Evolutionary conservation across 1,284 basidiomycete species (phyloP), one percentile per base, ranked within the genome.

Genomic region (Abortiporus biennis): DNA sequence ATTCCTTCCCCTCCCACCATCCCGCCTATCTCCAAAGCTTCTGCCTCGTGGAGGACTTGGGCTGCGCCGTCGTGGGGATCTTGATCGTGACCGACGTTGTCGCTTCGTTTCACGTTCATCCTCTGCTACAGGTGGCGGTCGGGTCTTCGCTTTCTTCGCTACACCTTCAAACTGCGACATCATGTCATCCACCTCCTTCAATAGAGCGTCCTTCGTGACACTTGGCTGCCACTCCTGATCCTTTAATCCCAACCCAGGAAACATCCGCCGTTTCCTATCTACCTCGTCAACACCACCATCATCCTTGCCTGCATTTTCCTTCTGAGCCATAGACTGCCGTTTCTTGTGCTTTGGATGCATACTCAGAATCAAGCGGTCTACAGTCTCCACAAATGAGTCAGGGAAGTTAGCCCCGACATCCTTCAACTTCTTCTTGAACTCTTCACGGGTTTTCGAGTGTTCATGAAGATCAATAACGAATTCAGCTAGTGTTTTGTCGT

Each of bases 311-410:
- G 62, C 52, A 53, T 65, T 61, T 27, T 33, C 42, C 22, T 63
- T 48, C 62, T 70, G 58, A 21, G 62, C 71, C 22, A 66, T 57
- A 44, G 48, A 22, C 2, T 64, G 53, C 56, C 74, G 80, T 64
- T 91, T 88, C 72, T 93, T 96, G 71, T 98, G 87, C 56, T 94
- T 97, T 0, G 95, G 96, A 57, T 99, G 96, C 73, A 98, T 79
- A 47, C 79, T 89, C 40, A 95, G 77, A 54, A 99, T 92, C 47
- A 98, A 78, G 22, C 96, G 85, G 68, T 99, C 95, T 37, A 99
- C 79, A 56, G 87, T 95, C 59, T 92, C 83, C 47, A 96, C 69
- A 59, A 98, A 91, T 32, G 86, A 87, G 47, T 91, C 86, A 1
- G 92, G 85, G 58, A 98, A 95, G 49, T 84, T 82, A 25, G 92